Base-by-base conservation (phyloP, 495 filamentous ascomycete species). In the Elasticomyces elasticus region DNA sequence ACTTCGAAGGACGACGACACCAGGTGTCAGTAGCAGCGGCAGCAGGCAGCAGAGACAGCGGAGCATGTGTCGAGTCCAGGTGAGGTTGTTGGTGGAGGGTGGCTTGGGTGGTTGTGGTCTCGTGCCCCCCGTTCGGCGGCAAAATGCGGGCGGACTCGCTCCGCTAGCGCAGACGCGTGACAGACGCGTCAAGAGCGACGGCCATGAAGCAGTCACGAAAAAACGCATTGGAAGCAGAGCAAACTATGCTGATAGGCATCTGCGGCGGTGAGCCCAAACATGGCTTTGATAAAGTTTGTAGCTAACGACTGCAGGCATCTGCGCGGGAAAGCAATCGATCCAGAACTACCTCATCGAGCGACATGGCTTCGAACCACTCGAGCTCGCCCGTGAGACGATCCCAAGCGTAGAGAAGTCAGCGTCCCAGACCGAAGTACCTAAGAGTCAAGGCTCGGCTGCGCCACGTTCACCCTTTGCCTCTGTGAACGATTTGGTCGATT, bases 291-390 rank as follows among this genome's bases (percentile, higher is more conserved):
- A 7, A 25, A 41, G 63, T 40, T 38, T 30, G 6, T 48, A 63
- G 6, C 17, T 15, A 44, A 17, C 22, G 9, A 3, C 1, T 27
- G 24, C 64, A 94, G 90, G 84, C 52, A 87, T 95, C 52, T 95
- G 88, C 67, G 82, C 91, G 27, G 92, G 92, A 55, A 95, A 94
- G 69, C 79, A 80, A 61, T 84, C 87, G 12, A 82, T 96, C 41
- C 88, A 89, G 44, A 74, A 84, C 27, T 94, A 90, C 63, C 77
- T 98, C 12, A 78, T 87, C 54, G 71, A 85, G 24, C 72, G 86
- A 37, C 81, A 94, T 64, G 83, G 76, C 24, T 98, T 96, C 63
- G 78, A 72, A 37, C 75, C 72, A 10, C 67, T 89, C 24, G 68
- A 67, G 40, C 62, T 84, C 33, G 53, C 55, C 5, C 52, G 59